Base-by-base conservation (phyloP, 805 yeast genomes). In the Lachancea lanzarotensis region DNA sequence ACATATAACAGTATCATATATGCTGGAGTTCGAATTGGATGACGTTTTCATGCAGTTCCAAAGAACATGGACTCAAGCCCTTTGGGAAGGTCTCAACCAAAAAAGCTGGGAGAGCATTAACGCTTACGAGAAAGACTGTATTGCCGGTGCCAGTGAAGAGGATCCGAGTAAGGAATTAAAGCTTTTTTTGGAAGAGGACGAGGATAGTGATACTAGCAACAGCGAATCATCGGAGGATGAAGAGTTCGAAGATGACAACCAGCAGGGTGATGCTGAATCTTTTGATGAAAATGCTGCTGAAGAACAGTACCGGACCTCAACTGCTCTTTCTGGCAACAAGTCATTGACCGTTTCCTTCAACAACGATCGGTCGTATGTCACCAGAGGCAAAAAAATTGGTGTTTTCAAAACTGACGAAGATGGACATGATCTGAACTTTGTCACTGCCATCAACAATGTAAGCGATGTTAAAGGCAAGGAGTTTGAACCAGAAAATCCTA, bases 311-410 rank as follows among this genome's bases (percentile, higher is more conserved):
- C 19, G 27, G n/a, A 18, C 33, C 2, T 33, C 43, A 10, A 34
- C 47, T 13, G 38, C 43, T 3, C 31, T 29, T 15, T 12, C 35
- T 13, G 47, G 47, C 11, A 44, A 44, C 17, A 44, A 44, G 31
- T 38, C 47, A 16, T 22, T 89, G 56, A 81, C 84, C 1, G 81
- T 87, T 8, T 90, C 95, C 0, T 76, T 67, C 49, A 74, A 74
- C 45, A 81, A 81, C 52, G 82, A 85, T 55, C 72, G 93, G 30
- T 75, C 95, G 0, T 89, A 76, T 60, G 90, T 89, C 26, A 81
- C 84, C 0, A 78, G 95, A 52, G 95, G 89, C 13, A 69, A 85
- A 60, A 78, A 78, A 51, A 69, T 89, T 45, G 96, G 96, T 29
- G 89, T 89, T 4, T 87, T 88, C 66, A 82, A 74, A 54, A 74